Conservation (phyloP, 2,329 filamentous ascomycete species). For the Chaetomiaceae sp. region DNA sequence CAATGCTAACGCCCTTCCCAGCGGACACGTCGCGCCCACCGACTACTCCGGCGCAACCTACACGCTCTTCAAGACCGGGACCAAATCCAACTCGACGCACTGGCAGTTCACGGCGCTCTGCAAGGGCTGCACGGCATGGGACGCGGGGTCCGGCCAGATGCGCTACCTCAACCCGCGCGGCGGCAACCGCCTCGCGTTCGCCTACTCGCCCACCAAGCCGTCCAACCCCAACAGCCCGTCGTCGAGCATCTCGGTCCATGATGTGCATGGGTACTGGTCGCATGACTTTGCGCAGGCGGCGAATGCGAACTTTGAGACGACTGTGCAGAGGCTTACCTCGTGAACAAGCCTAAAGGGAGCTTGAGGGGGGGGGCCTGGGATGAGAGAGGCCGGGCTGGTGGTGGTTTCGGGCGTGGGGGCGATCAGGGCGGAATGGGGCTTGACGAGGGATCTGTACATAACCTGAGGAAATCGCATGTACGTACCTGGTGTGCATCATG, state of each 20-base stretch:
- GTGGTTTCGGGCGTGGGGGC: not conserved
- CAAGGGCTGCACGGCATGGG: slow-evolving; percentile 23
- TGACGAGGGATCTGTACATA: no score
- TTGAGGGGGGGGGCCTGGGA: not conserved
- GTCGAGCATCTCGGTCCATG: slow-evolving; percentile 26
- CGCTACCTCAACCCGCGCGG: slow-evolving; percentile 27
- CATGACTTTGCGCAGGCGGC: slow-evolving; percentile 27
- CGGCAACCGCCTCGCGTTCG: slow-evolving; percentile 30
- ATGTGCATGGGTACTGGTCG: slow-evolving; percentile 28
- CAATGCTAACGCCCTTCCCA: slow-evolving; percentile 11
- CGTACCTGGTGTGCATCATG: no score
- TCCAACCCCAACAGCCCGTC: slow-evolving; percentile 20
- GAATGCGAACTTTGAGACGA: slow-evolving; percentile 23
- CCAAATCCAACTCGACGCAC: slow-evolving; percentile 37
- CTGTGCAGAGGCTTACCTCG: slow-evolving; percentile 10
- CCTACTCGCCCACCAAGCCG: slow-evolving; percentile 24
- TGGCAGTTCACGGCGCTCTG: slow-evolving; percentile 40
- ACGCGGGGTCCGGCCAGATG: slow-evolving; percentile 15
- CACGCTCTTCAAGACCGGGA: slow-evolving; percentile 35
- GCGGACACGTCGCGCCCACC: slow-evolving; percentile 31
- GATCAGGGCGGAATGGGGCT: no score
- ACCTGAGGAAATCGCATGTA: no score
- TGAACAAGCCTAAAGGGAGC: no score
- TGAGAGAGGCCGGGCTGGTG: not conserved
- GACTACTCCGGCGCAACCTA: slow-evolving; percentile 30